phyloP scores from a whole-genome alignment of 2,329 filamentous ascomycete genomes.

The Parastagonospora avenae region DNA sequence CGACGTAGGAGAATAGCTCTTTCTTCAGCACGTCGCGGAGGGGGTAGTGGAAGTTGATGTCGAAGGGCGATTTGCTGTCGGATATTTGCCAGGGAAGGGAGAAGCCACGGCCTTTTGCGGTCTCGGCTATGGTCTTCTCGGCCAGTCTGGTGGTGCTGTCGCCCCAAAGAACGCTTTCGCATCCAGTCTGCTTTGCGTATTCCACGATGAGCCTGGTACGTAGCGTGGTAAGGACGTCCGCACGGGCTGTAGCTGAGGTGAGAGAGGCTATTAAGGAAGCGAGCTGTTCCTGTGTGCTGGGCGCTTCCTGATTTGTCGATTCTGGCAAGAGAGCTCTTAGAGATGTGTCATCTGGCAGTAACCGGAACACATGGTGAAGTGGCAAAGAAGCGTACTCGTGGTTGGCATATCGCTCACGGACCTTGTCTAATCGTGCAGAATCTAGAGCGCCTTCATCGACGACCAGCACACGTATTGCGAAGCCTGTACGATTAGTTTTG shows the following conservation, averaged over 20 bases:
- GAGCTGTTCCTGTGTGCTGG: slow-evolving; percentile 36
- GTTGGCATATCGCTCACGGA: slow-evolving; percentile 67
- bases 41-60: slow-evolving; percentile 73
- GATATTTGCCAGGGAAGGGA: slow-evolving; percentile 80
- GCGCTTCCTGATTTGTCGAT: not conserved
- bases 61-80: slow-evolving; percentile 70
- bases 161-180: slow-evolving; percentile 77
- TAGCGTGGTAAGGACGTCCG: slow-evolving; percentile 74
- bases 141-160: slow-evolving; percentile 88
- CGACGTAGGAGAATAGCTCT: slow-evolving; percentile 73
- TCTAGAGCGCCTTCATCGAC: slow-evolving; percentile 48
- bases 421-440: slow-evolving; percentile 26
- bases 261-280: slow-evolving; percentile 65
- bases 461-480: slow-evolving; percentile 64
- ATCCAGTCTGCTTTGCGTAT: slow-evolving; percentile 57
- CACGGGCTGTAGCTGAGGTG: slow-evolving; percentile 73
- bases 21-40: slow-evolving; percentile 83
- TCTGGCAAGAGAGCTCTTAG: slow-evolving; percentile 25
- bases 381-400: slow-evolving; percentile 67
- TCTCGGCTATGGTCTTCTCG: slow-evolving; percentile 82
- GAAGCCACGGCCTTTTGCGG: slow-evolving; percentile 88
- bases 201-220: slow-evolving; percentile 71
- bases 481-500: slow-evolving; percentile 69
- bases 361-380: slow-evolving; percentile 62
- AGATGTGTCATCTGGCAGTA: slow-evolving; percentile 25